A percentile compares a stretch with the other conserved stretches of the same genome.
Conservation (phyloP, 257 asterid species). For the Parsonsia alboflavescens region DNA sequence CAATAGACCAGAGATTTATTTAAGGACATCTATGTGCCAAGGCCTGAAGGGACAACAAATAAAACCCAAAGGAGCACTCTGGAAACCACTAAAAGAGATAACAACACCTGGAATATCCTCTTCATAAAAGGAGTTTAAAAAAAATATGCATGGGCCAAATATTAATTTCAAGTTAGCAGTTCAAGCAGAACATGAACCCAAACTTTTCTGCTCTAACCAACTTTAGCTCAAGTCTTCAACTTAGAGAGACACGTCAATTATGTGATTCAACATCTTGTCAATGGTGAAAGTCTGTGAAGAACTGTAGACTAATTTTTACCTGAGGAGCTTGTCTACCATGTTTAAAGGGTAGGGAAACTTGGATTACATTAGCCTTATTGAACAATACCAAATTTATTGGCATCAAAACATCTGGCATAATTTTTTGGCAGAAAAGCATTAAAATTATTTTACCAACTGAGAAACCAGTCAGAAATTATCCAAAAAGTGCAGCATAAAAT, state of each 20-base stretch:
- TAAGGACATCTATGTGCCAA: neutral
- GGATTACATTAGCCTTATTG: neutral
- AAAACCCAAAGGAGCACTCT: neutral
- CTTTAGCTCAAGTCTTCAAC: neutral
- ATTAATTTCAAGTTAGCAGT: no score
- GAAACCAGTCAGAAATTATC: neutral
- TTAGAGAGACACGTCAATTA: neutral
- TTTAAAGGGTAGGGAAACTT: neutral
- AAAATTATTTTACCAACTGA: neutral
- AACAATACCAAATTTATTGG: neutral
- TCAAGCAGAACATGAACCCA: neutral
- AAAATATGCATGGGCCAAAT: no score
- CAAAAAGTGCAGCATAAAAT: conserved; percentile 2
- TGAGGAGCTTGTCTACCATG: neutral
- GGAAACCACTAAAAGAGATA: neutral
- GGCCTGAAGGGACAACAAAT: neutral
- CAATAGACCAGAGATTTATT: no score
- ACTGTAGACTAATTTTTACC: neutral
- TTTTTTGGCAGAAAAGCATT: neutral
- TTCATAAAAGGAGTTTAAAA: neutral
- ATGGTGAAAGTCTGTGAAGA: neutral
- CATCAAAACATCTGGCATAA: neutral
- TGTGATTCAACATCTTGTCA: neutral
- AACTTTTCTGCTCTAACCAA: no score
- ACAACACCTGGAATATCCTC: neutral